A percentile compares a stretch with the other conserved stretches of the same genome.
phyloP scores from a whole-genome alignment of 345 rosid species.

The Adansonia digitata region DNA sequence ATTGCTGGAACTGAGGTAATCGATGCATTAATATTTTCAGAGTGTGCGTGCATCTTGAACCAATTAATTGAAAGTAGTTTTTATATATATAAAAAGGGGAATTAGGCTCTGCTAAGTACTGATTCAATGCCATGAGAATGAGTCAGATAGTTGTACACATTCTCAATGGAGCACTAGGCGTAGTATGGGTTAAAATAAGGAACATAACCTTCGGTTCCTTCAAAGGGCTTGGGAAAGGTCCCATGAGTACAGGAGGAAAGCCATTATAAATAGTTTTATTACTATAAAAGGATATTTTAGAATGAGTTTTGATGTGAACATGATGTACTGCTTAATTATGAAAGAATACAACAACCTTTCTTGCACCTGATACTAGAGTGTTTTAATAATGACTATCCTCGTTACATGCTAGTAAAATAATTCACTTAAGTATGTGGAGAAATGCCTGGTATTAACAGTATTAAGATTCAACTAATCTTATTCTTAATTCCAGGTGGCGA shows the following conservation, averaged over 20 bases:
- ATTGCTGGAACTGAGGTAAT: constrained; percentile 94
- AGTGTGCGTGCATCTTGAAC: not conserved
- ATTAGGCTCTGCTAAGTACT: not conserved
- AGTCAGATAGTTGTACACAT: not conserved
- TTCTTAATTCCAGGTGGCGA: constrained; percentile 65
- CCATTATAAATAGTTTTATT: not conserved
- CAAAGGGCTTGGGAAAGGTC: not conserved
- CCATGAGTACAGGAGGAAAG: not conserved
- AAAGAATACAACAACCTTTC: not conserved
- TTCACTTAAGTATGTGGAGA: not conserved
- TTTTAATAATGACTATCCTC: not conserved
- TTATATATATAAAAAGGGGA: not conserved
- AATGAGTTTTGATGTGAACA: not conserved
- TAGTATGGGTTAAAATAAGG: not conserved
- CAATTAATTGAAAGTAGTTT: not conserved
- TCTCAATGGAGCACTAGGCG: not conserved
- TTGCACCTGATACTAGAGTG: not conserved
- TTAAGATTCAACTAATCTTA: constrained; percentile 3
- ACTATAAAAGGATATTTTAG: not conserved
- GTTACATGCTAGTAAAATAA: not conserved
- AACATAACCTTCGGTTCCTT: not conserved
- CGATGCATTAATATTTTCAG: not conserved
- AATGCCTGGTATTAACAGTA: not conserved
- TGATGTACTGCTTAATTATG: not conserved
- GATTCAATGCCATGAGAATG: not conserved